Conservation (phyloP, 164 flowering plant genomes). For the Umbilicus rupestris region DNA sequence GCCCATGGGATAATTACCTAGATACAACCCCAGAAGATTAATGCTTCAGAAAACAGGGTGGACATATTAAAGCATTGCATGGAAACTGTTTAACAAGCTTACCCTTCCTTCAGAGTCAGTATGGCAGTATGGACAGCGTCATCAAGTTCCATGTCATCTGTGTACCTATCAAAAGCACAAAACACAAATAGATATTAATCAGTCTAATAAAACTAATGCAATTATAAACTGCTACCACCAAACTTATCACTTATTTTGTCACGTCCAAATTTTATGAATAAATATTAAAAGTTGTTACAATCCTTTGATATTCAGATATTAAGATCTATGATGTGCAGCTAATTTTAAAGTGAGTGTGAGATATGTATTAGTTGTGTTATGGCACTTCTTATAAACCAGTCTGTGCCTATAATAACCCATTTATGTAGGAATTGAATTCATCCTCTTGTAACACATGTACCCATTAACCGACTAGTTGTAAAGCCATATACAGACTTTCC, state of each 20-base stretch:
- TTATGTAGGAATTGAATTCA: no score
- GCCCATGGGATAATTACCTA: not conserved
- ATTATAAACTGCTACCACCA: not conserved
- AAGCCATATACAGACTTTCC: no score
- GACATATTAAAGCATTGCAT: not conserved
- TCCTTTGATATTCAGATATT: no score
- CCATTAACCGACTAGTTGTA: no score
- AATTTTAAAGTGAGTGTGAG: no score
- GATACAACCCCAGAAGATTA: not conserved
- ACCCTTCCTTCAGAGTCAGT: constrained; percentile 97
- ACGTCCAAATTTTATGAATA: no score
- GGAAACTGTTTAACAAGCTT: constrained; percentile 8
- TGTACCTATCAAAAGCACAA: constrained; percentile 42
- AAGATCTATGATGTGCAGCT: no score
- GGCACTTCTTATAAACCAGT: no score
- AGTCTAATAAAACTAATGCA: not conserved
- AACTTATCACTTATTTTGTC: not conserved
- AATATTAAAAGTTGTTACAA: no score
- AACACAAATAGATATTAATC: not conserved
- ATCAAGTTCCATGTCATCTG: constrained; percentile 98
- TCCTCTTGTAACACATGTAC: no score
- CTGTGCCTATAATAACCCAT: no score
- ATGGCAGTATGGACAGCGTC: constrained; percentile 99
- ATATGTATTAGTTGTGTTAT: no score
- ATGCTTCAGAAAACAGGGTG: not conserved